A percentile compares a stretch with the other conserved stretches of the same genome.
Evolutionary conservation across 805 yeast species (phyloP).

Genomic region (Candida oleophila): DNA sequence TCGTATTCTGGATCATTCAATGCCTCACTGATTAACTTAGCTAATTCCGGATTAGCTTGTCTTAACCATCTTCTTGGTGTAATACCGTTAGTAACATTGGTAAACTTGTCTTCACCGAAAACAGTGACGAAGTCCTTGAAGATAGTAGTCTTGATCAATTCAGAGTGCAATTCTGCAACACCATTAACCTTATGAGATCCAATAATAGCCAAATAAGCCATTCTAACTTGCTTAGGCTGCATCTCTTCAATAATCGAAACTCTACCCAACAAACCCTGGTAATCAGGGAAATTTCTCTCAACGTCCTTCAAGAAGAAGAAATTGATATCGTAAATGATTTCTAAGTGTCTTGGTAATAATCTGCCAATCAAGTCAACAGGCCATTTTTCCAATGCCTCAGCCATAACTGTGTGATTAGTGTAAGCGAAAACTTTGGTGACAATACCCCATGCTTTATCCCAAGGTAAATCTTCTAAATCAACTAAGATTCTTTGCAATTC

Average conservation of each 20-base stretch:
- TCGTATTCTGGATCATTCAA: conserved; percentile 64
- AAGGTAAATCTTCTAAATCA: conserved; percentile 76
- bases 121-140: conserved; percentile 86
- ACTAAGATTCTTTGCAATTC: conserved; percentile 85
- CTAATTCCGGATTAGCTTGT: conserved; percentile 85
- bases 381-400: conserved; percentile 95
- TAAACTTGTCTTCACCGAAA: conserved; percentile 80
- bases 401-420: conserved; percentile 94
- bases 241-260: conserved; percentile 88
- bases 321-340: conserved; percentile 85
- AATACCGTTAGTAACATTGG: conserved; percentile 91
- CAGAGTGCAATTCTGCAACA: conserved; percentile 94
- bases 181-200: conserved; percentile 95
- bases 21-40: conserved; percentile 69
- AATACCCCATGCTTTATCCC: conserved; percentile 86
- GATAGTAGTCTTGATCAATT: conserved; percentile 82
- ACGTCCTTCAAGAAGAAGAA: conserved; percentile 74
- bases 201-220: conserved; percentile 88
- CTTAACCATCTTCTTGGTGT: conserved; percentile 96
- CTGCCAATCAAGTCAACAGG: conserved; percentile 78
- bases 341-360: conserved; percentile 86
- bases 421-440: conserved; percentile 82
- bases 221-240: conserved; percentile 77
- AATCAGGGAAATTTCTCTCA: conserved; percentile 73
- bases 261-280: conserved; percentile 58